Percentiles rank a stretch among this genome's conserved stretches.
Conservation (phyloP, 78 protist genomes). For the Mantamonas sphyraenae region DNA sequence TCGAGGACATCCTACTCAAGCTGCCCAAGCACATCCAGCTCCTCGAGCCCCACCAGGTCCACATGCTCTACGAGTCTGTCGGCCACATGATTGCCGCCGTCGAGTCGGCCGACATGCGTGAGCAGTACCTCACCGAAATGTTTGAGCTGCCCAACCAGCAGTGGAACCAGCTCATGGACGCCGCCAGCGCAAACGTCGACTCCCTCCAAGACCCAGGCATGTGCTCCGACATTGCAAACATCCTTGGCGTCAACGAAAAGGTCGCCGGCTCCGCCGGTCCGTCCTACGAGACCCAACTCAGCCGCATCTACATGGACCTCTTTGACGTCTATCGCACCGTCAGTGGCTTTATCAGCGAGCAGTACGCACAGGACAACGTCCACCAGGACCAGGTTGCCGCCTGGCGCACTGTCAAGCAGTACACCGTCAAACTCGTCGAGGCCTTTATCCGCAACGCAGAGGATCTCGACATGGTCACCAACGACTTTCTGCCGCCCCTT, state of each 20-base stretch:
- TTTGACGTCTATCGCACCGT: slow-evolving; percentile 65
- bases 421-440: slow-evolving; percentile 63
- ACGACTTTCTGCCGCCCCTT: slow-evolving; percentile 51
- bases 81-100: slow-evolving; percentile 80
- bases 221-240: neutral
- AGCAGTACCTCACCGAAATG: slow-evolving; percentile 41
- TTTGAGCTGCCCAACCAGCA: slow-evolving; percentile 78
- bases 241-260: neutral
- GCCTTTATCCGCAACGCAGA: slow-evolving; percentile 51
- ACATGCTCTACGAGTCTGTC: slow-evolving; percentile 91
- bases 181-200: slow-evolving; percentile 18
- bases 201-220: slow-evolving; percentile 5
- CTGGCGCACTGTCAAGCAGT: slow-evolving; percentile 78
- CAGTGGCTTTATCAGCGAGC: no score
- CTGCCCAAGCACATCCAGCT: slow-evolving; percentile 51
- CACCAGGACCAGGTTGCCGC: slow-evolving; percentile 32
- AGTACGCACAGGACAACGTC: no score
- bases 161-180: slow-evolving; percentile 60
- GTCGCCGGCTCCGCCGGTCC: slow-evolving; percentile 70
- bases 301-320: slow-evolving; percentile 74
- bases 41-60: slow-evolving; percentile 73
- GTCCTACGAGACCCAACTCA: slow-evolving; percentile 67
- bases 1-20: slow-evolving; percentile 66
- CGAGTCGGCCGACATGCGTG: slow-evolving; percentile 29
- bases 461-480: slow-evolving; percentile 22